Percentiles rank a stretch among this genome's conserved stretches.
Conservation (phyloP, 2,329 filamentous ascomycete genomes). For the Rutstroemia sp. region DNA sequence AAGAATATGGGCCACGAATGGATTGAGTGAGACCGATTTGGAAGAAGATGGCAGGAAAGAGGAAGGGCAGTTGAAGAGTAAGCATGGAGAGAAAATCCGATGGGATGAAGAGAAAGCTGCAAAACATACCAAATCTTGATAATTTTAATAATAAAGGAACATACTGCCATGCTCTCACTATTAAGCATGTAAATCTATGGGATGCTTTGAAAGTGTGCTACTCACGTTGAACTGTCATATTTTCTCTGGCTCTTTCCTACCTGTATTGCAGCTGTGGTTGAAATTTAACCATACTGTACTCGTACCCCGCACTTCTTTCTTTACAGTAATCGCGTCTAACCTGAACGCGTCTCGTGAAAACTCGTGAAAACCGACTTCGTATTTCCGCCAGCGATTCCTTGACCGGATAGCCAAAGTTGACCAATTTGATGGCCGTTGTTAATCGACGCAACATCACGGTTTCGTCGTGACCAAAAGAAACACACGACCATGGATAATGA, state of each 20-base stretch:
- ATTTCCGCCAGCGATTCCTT: too few species aligned
- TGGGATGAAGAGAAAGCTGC: constrained; percentile 30
- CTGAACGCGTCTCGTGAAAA: not conserved
- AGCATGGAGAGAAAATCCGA: constrained; percentile 36
- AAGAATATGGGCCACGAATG: constrained; percentile 84
- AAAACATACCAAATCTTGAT: not conserved
- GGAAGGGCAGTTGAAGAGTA: constrained; percentile 35
- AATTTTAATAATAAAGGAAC: too few species aligned
- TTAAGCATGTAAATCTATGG: too few species aligned
- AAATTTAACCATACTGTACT: too few species aligned
- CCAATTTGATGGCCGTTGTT: too few species aligned
- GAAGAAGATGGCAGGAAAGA: constrained; percentile 26
- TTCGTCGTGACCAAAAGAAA: not conserved
- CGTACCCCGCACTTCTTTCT: not conserved
- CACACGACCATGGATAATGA: not conserved
- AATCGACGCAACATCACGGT: not conserved
- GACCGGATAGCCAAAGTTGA: too few species aligned
- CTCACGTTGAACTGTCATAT: too few species aligned
- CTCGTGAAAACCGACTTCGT: not conserved
- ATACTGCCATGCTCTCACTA: too few species aligned
- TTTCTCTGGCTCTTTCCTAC: too few species aligned
- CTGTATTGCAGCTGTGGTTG: too few species aligned
- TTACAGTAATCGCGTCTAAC: not conserved
- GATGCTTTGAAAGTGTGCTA: not conserved
- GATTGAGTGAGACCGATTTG: constrained; percentile 17